Evolutionary conservation across 768 basidiomycete genomes (phyloP).

Genomic region (Mrakia blollopis): DNA sequence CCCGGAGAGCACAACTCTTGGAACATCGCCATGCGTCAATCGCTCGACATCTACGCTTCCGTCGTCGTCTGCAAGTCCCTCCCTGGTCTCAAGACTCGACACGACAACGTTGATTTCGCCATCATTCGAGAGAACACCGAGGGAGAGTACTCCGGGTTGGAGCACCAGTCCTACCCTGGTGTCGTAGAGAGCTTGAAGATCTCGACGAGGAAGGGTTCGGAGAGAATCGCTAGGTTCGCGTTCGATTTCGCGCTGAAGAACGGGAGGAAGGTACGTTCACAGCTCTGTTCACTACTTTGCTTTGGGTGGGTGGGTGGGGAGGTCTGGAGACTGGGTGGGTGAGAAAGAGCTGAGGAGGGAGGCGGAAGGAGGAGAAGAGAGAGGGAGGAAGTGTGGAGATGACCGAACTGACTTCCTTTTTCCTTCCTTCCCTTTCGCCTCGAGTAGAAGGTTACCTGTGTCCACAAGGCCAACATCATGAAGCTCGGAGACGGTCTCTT

Average conservation of each 20-base stretch:
- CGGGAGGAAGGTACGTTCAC: constrained; percentile 74
- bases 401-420: constrained; percentile 1
- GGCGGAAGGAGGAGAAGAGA: neutral
- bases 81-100: constrained; percentile 91
- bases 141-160: constrained; percentile 97
- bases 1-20: constrained; percentile 95
- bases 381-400: neutral
- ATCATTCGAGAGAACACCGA: too few relatives aligned
- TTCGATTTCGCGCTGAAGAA: constrained; percentile 99
- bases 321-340: neutral
- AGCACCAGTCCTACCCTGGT: constrained; percentile 96
- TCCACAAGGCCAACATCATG: constrained; percentile 99
- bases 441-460: constrained; percentile 91
- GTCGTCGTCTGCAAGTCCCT: constrained; percentile 98
- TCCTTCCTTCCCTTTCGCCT: neutral
- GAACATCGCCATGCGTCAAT: constrained; percentile 99
- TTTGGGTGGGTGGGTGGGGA: neutral
- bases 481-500: constrained; percentile 99
- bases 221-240: constrained; percentile 93
- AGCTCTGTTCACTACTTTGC: neutral
- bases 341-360: neutral
- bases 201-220: constrained; percentile 88
- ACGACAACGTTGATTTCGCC: too few relatives aligned
- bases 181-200: constrained; percentile 98
- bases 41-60: constrained; percentile 98